Evolutionary conservation across 768 basidiomycete genomes (phyloP), one percentile per base, ranked within the genome.

Genomic region (Mycena rosella): DNA sequence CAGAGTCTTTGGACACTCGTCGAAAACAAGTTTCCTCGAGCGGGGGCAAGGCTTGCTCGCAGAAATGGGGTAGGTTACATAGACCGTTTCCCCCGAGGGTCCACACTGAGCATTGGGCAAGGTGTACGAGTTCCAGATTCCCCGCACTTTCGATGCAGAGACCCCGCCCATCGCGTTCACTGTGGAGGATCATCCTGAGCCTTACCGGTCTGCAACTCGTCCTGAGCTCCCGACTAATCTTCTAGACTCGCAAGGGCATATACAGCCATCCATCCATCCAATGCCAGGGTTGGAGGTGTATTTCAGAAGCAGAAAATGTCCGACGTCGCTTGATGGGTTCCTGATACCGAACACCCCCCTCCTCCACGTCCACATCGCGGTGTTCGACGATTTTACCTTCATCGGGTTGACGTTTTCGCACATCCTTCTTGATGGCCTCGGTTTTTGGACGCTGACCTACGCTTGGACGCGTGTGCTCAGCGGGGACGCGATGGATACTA

Each of bases 361-460:
- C 10, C 7, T 61, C 2, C 59, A 67, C 20, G 59, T 67, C 27
- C 65, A 67, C 30, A 44, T 61, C 38, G 42, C 65, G 34, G 34
- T 42, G 0, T 67, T 67, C 22, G 45, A 67, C 59, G 65, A 67
- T 22, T 32, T 67, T 27, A 67, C 65, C 6, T 67, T 61, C 53
- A 42, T 67, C 13, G 65, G 60, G 2, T 20, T 67, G 3, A 67
- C 58, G 10, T 30, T 34, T 10, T 36, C 65, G 44, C 65, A 67
- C n/a, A 22, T 61, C 15, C 20, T 24, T 2, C 49, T 67, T 29
- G 65, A 67, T 55, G 59, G 30, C 1, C 10, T 60, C 20, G 65
- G 65, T 3, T 38, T 44, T 29, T 6, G 14, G 20, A 60, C 65
- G 38, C 18, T 67, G 4, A 32, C 60, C n/a, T 15, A n/a, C n/a